phyloP scores from a whole-genome alignment of 192 early-diverging fungal genomes.

The Backusella mclennaniae region DNA sequence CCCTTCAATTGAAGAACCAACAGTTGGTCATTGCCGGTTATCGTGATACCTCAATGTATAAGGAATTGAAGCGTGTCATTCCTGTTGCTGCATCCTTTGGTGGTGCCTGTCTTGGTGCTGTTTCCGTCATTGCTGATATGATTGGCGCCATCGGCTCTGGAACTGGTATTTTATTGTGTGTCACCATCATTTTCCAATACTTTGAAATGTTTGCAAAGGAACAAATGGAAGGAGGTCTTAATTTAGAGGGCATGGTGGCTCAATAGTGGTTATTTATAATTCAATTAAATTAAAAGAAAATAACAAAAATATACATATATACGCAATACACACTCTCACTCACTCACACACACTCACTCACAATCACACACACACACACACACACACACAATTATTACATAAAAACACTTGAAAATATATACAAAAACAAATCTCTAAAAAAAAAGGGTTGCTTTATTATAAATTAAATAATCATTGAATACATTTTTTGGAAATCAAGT shows the following conservation, averaged over 20 bases:
- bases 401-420: background rate
- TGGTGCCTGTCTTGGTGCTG: constrained; percentile 92
- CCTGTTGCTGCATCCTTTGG: constrained; percentile 97
- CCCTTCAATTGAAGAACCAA: constrained; percentile 97
- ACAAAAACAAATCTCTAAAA: background rate
- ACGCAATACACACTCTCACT: too few relatives aligned
- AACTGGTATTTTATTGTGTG: constrained; percentile 97
- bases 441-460: background rate
- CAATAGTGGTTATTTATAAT: constrained; percentile 1
- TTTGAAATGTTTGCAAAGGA: constrained; percentile 47
- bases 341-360: too few relatives aligned
- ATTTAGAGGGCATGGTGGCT: constrained; percentile 34
- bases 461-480: background rate
- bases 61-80: constrained; percentile 99
- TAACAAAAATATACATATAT: background rate
- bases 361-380: too few relatives aligned
- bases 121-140: constrained; percentile 96
- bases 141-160: constrained; percentile 98
- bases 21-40: constrained; percentile 92
- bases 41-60: constrained; percentile 97
- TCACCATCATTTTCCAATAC: constrained; percentile 77
- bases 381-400: background rate
- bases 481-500: constrained; percentile 11
- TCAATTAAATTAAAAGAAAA: background rate
- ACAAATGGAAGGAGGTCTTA: constrained; percentile 34